Evolutionary conservation across 108 stramenopile genomes (phyloP), one percentile per base, ranked within the genome.

Genomic region (Skeletonema marinoi): DNA sequence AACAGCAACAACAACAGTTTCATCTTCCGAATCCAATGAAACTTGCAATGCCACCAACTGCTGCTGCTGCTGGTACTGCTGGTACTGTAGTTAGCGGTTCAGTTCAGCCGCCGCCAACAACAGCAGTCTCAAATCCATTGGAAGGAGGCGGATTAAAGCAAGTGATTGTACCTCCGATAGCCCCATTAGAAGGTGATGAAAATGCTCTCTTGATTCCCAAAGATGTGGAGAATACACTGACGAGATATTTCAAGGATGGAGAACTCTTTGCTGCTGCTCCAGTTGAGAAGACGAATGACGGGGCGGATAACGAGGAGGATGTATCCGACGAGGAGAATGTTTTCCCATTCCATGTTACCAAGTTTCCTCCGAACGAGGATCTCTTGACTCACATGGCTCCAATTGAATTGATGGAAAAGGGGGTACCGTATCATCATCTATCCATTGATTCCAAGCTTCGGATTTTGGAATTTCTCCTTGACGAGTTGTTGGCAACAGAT

Each of bases 401-500:
- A 30, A 56, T 92, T 16, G 71, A 83, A 50, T 63, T 60, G 10
- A 65, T 94, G 68, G 78, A 85, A 59, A 46, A 66, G 29, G 91
- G 91, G n/a, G 65, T 85, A 25, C 88, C 93, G 16, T 91, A 93
- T 66, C 89, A 92, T 75, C 85, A 78, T 36, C 73, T 95, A 31
- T 72, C 83, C 16, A 19, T 92, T 3, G 75, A 87, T 29, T 36
- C 87, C 9, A 95, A 95, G 65, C 50, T 95, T 3, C 46, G 36
- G 12, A 89, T 95, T 19, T 69, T 95, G 29, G 92, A 95, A 73
- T 95, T 90, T 54, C 84, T 95, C 3, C 77, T 90, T 9, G 94
- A 95, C 62, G 92, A 95, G 36, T 74, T 95, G 1, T 44, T 95
- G 32, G 50, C 81, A 33, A 74, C 91, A 13, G 87, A 88, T 44